A percentile compares a stretch with the other conserved stretches of the same genome.
phyloP scores from a whole-genome alignment of 345 rosid species.

The Geranium rotundifolium region DNA sequence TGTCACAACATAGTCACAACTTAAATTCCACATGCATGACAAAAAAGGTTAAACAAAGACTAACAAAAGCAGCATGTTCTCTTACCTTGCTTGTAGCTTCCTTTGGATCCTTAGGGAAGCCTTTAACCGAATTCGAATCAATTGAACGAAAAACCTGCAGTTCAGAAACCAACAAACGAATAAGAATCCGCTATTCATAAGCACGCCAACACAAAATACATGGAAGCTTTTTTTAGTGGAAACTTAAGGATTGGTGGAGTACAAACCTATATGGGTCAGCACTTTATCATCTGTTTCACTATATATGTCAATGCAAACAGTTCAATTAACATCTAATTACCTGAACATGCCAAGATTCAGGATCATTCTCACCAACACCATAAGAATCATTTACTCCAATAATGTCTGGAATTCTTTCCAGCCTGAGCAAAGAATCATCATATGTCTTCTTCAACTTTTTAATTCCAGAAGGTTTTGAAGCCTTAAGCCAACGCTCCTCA shows the following conservation, averaged over 20 bases:
- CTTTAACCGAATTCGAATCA: slow-evolving; percentile 81
- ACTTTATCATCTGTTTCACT: no score
- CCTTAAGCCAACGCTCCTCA: slow-evolving; percentile 87
- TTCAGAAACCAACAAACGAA: slow-evolving; percentile 8
- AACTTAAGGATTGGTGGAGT: no score
- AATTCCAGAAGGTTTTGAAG: slow-evolving; percentile 67
- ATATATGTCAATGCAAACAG: no score
- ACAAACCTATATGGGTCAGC: no score
- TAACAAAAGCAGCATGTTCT: not conserved
- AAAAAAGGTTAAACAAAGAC: not conserved
- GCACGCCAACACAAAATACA: not conserved
- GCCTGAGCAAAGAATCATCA: slow-evolving; percentile 77
- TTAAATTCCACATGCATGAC: slow-evolving; percentile 7
- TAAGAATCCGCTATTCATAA: not conserved
- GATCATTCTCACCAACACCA: slow-evolving; percentile 28
- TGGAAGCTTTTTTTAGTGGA: not conserved
- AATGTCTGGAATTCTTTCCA: slow-evolving; percentile 75
- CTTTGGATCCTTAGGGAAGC: slow-evolving; percentile 84
- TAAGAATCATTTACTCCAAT: slow-evolving; percentile 52
- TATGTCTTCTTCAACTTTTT: slow-evolving; percentile 56
- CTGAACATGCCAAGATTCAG: slow-evolving; percentile 92
- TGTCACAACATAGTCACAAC: slow-evolving; percentile 27
- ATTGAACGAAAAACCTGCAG: slow-evolving; percentile 84
- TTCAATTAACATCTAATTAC: slow-evolving; percentile 20
- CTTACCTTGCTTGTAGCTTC: slow-evolving; percentile 64